Evolutionary conservation across 2,329 filamentous ascomycete genomes (phyloP).

Genomic region (Biscogniauxia mediterranea): DNA sequence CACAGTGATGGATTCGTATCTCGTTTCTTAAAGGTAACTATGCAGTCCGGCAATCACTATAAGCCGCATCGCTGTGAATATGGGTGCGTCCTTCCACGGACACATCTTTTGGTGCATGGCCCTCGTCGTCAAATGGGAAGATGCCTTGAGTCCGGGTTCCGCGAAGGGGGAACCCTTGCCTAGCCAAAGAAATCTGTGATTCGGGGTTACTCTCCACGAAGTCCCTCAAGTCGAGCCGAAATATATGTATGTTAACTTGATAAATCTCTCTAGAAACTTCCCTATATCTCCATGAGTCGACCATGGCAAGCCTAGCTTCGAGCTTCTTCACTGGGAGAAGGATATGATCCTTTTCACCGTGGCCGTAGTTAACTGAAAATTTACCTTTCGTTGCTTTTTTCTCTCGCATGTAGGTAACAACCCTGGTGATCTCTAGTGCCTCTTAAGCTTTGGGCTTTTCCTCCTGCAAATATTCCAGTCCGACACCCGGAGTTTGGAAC

Average conservation of each 20-base stretch:
- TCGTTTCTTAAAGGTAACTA: conserved; percentile 22
- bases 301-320: conserved; percentile 7
- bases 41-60: conserved; percentile 25
- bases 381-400: conserved; percentile 6
- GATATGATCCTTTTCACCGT: conserved; percentile 20
- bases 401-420: conserved; percentile 23
- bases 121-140: conserved; percentile 28
- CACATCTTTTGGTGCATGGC: conserved; percentile 2
- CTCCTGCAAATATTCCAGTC: conserved; percentile 23
- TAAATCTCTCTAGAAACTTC: conserved; percentile 16
- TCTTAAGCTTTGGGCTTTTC: conserved; percentile 5
- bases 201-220: background rate
- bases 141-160: conserved; percentile 8
- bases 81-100: background rate
- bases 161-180: conserved; percentile 17
- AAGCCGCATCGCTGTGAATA: conserved; percentile 21
- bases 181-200: background rate
- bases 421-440: conserved; percentile 4
- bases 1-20: conserved; percentile 12
- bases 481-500: conserved; percentile 1
- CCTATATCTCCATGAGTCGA: conserved; percentile 9
- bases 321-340: conserved; percentile 17
- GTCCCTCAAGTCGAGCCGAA: conserved; percentile 11
- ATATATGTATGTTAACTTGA: conserved; percentile 22
- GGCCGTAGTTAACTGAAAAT: conserved; percentile 12